Conservation (phyloP, 139 green algal genomes). For the Haematococcus lacustris region DNA sequence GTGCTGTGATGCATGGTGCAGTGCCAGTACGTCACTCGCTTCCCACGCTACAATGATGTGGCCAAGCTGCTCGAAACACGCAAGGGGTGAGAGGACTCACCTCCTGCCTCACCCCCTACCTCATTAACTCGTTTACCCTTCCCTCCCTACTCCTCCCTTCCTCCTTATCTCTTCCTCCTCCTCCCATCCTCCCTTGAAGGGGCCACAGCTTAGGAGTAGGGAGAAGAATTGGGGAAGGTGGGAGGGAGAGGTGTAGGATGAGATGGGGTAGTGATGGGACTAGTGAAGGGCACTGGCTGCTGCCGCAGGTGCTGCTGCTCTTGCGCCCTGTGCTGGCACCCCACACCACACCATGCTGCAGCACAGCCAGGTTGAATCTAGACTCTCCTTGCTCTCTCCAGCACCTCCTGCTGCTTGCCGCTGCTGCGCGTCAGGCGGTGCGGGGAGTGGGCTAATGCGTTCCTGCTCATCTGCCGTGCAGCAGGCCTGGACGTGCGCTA, state of each 20-base stretch:
- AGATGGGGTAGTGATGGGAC: not conserved
- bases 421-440: not conserved
- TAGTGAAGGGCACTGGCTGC: no score
- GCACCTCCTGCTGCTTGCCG: not conserved
- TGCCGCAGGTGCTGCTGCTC: no score
- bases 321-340: no score
- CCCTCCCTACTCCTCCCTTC: not conserved
- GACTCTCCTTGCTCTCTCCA: not conserved
- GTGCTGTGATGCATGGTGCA: not conserved
- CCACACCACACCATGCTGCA: not conserved
- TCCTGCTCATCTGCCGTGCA: conserved; percentile 43
- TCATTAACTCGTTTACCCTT: not conserved
- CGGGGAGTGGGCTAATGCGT: not conserved
- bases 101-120: not conserved
- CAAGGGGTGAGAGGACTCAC: not conserved
- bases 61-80: not conserved
- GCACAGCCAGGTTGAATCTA: not conserved
- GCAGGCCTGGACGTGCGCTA: conserved; percentile 50
- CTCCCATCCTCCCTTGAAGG: no score
- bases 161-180: not conserved
- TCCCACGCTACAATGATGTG: not conserved
- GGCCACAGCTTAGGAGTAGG: not conserved
- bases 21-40: not conserved
- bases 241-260: no score
- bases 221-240: not conserved